Evolutionary conservation across 352 stramenopile species (phyloP).

Genomic region (Phytophthora constricta): DNA sequence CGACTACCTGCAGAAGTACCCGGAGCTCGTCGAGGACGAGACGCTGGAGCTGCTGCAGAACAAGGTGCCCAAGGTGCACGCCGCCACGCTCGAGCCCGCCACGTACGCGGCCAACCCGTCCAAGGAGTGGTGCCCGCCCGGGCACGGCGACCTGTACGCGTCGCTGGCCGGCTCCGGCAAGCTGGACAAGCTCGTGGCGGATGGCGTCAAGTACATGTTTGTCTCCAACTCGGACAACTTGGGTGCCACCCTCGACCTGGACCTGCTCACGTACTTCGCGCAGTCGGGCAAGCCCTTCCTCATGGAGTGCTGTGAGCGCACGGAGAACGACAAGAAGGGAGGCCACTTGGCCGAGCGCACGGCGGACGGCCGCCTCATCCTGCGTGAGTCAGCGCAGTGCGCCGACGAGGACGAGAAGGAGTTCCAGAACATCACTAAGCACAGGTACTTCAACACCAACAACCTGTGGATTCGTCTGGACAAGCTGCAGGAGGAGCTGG

Average conservation of each 20-base stretch:
- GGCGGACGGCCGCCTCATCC: conserved; percentile 95
- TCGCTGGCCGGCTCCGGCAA: conserved; percentile 86
- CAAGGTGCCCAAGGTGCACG: conserved; percentile 97
- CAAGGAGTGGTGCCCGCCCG: conserved; percentile 90
- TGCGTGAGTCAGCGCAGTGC: conserved; percentile 93
- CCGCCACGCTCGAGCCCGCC: conserved; percentile 79
- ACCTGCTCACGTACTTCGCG: conserved; percentile 90
- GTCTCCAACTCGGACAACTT: conserved; percentile 92
- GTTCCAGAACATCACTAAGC: conserved; percentile 90
- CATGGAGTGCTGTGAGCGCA: conserved; percentile 97
- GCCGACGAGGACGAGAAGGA: conserved; percentile 79
- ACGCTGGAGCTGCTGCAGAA: conserved; percentile 98
- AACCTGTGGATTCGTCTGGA: conserved; percentile 91
- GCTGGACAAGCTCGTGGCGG: conserved; percentile 83
- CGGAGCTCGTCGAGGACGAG: conserved; percentile 92
- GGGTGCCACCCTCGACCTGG: conserved; percentile 80
- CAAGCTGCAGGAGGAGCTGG: conserved; percentile 83
- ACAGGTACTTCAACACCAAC: conserved; percentile 92
- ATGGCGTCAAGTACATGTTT: conserved; percentile 92
- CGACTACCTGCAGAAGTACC: conserved; percentile 90
- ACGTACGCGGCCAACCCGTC: conserved; percentile 62
- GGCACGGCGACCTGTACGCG: conserved; percentile 87
- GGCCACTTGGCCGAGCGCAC: conserved; percentile 94
- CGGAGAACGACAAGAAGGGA: conserved; percentile 99
- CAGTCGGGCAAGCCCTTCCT: conserved; percentile 90